Conservation (phyloP, 495 filamentous ascomycete species). For the Lasiosphaeriaceae sp. region DNA sequence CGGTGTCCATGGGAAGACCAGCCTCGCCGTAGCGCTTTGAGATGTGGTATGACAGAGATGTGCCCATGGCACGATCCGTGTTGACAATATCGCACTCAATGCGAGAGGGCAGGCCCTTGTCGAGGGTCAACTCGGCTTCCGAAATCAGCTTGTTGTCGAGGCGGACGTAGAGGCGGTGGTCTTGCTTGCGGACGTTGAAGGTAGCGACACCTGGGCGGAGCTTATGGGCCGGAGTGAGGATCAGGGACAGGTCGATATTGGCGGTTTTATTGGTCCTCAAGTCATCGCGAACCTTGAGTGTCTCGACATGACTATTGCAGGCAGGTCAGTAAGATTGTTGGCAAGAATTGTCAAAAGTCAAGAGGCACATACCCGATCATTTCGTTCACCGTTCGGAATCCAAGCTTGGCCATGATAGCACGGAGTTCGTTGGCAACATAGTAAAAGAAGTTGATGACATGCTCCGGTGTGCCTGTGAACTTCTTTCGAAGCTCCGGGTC, state of each 20-base stretch:
- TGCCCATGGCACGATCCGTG: conserved; percentile 92
- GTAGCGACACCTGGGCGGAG: conserved; percentile 95
- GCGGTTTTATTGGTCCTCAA: conserved; percentile 83
- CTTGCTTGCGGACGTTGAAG: conserved; percentile 98
- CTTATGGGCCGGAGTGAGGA: conserved; percentile 93
- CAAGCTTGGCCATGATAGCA: conserved; percentile 96
- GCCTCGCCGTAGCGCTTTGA: conserved; percentile 88
- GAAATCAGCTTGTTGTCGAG: conserved; percentile 98
- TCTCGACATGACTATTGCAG: conserved; percentile 61
- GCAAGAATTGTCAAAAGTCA: background rate
- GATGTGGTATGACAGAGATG: conserved; percentile 95
- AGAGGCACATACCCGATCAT: conserved; percentile 66
- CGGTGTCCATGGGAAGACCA: conserved; percentile 88
- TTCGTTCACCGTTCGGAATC: conserved; percentile 93
- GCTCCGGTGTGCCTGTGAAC: conserved; percentile 90
- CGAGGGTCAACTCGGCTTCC: conserved; percentile 92
- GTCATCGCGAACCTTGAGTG: conserved; percentile 84
- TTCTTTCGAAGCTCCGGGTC: conserved; percentile 94
- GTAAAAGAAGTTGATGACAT: conserved; percentile 99
- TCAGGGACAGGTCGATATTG: conserved; percentile 92
- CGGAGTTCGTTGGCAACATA: conserved; percentile 97
- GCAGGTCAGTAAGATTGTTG: background rate
- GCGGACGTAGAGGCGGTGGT: conserved; percentile 88
- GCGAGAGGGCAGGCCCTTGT: conserved; percentile 90
- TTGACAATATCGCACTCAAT: conserved; percentile 99